phyloP scores from a whole-genome alignment of 75 land plant species.

The Pseudotsuga menziesii region DNA sequence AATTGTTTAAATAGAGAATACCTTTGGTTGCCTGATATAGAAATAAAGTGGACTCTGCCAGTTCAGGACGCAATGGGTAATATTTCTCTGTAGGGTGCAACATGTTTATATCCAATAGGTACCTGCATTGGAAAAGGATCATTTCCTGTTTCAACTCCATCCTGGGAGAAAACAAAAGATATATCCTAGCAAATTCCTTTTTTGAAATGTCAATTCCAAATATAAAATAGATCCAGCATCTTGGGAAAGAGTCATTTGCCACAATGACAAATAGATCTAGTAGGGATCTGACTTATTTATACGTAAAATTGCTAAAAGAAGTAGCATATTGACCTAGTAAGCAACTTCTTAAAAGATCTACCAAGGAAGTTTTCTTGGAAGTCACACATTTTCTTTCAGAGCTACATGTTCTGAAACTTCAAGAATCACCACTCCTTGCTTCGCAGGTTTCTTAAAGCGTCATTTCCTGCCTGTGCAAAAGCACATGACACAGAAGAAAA shows the following conservation, averaged over 20 bases:
- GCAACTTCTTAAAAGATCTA: too few relatives aligned
- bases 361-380: too few relatives aligned
- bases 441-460: too few relatives aligned
- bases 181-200: background rate
- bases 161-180: background rate
- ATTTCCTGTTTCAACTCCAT: background rate
- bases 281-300: too few relatives aligned
- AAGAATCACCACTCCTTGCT: too few relatives aligned
- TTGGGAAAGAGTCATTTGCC: background rate
- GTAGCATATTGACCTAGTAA: too few relatives aligned
- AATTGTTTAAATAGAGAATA: constrained; percentile 7
- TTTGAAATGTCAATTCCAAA: background rate
- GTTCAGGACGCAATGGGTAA: constrained; percentile 90
- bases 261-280: background rate
- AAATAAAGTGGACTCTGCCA: constrained; percentile 95
- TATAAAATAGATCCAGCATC: background rate
- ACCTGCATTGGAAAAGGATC: constrained; percentile 37
- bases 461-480: too few relatives aligned
- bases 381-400: too few relatives aligned
- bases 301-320: too few relatives aligned
- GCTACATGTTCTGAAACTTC: too few relatives aligned
- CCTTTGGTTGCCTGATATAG: constrained; percentile 95
- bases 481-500: too few relatives aligned
- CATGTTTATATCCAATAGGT: constrained; percentile 67
- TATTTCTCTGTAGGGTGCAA: constrained; percentile 94